phyloP scores from a whole-genome alignment of 148 eudicot species.

The Rhododendron kiyosumense region DNA sequence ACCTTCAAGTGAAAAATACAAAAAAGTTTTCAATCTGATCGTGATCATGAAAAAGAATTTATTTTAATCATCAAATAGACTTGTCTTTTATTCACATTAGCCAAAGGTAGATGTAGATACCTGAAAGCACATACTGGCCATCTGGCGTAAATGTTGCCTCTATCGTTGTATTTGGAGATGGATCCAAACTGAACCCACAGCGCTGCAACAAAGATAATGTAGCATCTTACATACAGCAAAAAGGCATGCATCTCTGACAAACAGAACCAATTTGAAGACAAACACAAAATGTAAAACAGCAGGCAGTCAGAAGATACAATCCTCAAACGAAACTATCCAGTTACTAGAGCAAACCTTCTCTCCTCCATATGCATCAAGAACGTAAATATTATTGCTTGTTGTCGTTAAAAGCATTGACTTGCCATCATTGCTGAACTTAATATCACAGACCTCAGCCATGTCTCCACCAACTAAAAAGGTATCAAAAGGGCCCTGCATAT shows the following conservation, averaged over 20 bases:
- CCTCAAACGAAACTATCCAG: background rate
- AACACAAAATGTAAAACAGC: background rate
- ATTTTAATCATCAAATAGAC: background rate
- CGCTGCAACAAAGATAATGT: constrained; percentile 47
- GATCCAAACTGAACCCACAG: constrained; percentile 79
- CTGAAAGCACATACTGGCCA: constrained; percentile 87
- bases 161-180: constrained; percentile 57
- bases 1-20: background rate
- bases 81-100: background rate
- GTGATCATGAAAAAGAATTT: background rate
- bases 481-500: constrained; percentile 88
- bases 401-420: constrained; percentile 97
- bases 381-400: constrained; percentile 69
- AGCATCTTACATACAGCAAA: background rate
- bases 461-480: constrained; percentile 98
- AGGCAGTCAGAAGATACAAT: constrained; percentile 1
- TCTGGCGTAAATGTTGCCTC: constrained; percentile 97
- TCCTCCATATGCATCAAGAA: constrained; percentile 92
- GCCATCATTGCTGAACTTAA: constrained; percentile 98
- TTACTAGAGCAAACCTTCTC: constrained; percentile 60
- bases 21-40: background rate
- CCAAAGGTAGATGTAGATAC: constrained; percentile 24
- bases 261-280: background rate
- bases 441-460: constrained; percentile 94
- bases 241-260: background rate